These are phyloP conservation scores for Aspergillus felis DNA, from an alignment of 2,329 filamentous ascomycete species.

Conservation along the genomic window DNA sequence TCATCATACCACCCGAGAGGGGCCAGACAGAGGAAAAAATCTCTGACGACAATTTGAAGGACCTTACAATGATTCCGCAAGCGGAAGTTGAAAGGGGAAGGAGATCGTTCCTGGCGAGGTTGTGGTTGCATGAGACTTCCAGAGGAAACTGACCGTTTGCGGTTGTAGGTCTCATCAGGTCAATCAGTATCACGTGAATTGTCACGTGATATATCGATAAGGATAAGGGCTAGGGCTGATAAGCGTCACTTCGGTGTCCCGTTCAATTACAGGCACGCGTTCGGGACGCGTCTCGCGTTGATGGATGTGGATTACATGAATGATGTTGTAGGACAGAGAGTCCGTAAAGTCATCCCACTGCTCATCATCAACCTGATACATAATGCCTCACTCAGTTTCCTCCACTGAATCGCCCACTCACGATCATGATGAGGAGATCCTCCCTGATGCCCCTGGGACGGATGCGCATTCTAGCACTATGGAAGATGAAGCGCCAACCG, in stretches of 20 bases:
- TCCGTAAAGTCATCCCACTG: neutral
- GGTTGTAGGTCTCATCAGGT: neutral
- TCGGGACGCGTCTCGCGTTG: constrained; percentile 17
- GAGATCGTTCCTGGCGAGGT: neutral
- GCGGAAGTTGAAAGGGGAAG: neutral
- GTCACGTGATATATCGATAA: constrained; percentile 10
- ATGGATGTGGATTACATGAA: constrained; percentile 3
- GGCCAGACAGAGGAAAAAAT: constrained; percentile 3
- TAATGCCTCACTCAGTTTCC: constrained; percentile 38
- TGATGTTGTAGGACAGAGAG: neutral
- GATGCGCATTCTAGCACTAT: constrained; percentile 5
- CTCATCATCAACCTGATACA: neutral
- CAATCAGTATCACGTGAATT: neutral
- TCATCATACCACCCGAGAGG: constrained; percentile 8
- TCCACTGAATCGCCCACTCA: constrained; percentile 37
- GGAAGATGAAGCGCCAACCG: constrained; percentile 8
- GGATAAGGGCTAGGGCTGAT: constrained; percentile 14
- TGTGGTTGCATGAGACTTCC: neutral
- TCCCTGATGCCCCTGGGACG: constrained; percentile 39
- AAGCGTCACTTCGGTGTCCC: constrained; percentile 15
- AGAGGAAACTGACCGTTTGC: neutral
- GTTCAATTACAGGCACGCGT: constrained; percentile 12
- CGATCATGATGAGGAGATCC: constrained; percentile 36
- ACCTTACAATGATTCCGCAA: neutral
- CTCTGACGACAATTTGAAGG: neutral